Conservation (phyloP, 331 rosid species). For the Quercus tomentella region DNA sequence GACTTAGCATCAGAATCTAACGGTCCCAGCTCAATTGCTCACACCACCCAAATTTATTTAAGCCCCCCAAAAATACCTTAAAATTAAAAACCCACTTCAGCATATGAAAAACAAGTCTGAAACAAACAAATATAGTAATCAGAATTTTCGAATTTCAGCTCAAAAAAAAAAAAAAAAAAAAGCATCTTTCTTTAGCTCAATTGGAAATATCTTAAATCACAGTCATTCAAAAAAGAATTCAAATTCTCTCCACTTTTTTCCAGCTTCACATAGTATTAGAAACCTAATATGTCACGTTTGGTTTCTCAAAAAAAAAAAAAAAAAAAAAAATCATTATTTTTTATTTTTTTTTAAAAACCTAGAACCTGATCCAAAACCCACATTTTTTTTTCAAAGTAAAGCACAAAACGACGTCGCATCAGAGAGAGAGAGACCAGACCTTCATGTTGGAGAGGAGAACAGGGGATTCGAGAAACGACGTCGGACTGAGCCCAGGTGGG, state of each 20-base stretch:
- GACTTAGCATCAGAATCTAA: slow-evolving; percentile 78
- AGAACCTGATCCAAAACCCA: slow-evolving; percentile 3
- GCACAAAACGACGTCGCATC: slow-evolving; percentile 2
- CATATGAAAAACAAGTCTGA: slow-evolving; percentile 19
- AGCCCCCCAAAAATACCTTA: no score
- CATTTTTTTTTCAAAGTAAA: not conserved
- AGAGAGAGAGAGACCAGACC: slow-evolving; percentile 34
- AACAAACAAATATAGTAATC: slow-evolving; percentile 30
- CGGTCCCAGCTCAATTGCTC: slow-evolving; percentile 57
- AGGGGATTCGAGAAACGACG: slow-evolving; percentile 87
- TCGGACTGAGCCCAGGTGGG: slow-evolving; percentile 82
- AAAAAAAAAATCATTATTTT: slow-evolving; percentile 5
- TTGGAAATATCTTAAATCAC: slow-evolving; percentile 28
- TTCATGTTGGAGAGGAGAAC: slow-evolving; percentile 84
- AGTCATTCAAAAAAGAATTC: slow-evolving; percentile 9
- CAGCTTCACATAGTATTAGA: no score
- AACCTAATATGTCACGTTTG: slow-evolving; percentile 7
- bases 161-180: slow-evolving; percentile 24
- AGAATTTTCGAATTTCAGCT: slow-evolving; percentile 30
- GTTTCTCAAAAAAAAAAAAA: slow-evolving; percentile 18
- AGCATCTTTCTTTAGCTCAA: slow-evolving; percentile 42
- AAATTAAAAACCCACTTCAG: slow-evolving; percentile 23
- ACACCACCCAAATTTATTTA: slow-evolving; percentile 32
- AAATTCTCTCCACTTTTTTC: slow-evolving; percentile 23
- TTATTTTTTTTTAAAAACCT: no score